Evolutionary conservation across 352 stramenopile species (phyloP), one percentile per base, ranked within the genome.

Genomic region (Pythium monospermum): DNA sequence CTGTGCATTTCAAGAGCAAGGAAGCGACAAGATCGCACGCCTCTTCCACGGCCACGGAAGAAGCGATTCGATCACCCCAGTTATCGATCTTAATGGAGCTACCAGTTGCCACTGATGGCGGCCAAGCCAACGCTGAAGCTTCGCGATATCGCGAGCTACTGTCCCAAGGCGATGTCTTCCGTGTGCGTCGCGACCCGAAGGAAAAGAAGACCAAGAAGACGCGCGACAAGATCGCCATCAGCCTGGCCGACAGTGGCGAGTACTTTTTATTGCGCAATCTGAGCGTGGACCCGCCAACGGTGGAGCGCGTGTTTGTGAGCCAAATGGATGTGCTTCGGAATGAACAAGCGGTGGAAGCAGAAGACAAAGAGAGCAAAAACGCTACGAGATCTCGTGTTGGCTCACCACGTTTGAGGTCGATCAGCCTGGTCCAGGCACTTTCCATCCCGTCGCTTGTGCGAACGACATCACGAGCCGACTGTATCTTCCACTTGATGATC

Each of bases 211-310:
- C 45, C 59, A 64, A 60, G 1, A 70, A 62, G 10, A 61, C 59
- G 25, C 46, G 52, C 27, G 63, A 73, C 31, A 64, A 28, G 10
- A 51, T 83, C 23, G 49, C 55, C 27, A 49, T 80, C 23, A 69
- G 63, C 7, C 43, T 75, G 18, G 59, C 66, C 18, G 43, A 64
- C 21, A 73, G 51, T 38, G 60, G 61, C 16, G 60, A 69, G 22
- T 79, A 79, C 49, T 38, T 83, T 10, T 16, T 83, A 12, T 70
- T 83, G 35, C 67, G 61, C 4, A 63, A 69, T 12, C 38, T 74
- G 44, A 36, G 49, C 30, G 59, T 41, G 21, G 40, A 49, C 19
- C 61, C 33, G 13, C 59, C 44, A 41, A 47, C 10, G 12, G 43
- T 76, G 32, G 59, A 83, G 38, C 67, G 72, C 11, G 47, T 80